Evolutionary conservation across 306 rosid species (phyloP).

Genomic region (Medicago lupulina): DNA sequence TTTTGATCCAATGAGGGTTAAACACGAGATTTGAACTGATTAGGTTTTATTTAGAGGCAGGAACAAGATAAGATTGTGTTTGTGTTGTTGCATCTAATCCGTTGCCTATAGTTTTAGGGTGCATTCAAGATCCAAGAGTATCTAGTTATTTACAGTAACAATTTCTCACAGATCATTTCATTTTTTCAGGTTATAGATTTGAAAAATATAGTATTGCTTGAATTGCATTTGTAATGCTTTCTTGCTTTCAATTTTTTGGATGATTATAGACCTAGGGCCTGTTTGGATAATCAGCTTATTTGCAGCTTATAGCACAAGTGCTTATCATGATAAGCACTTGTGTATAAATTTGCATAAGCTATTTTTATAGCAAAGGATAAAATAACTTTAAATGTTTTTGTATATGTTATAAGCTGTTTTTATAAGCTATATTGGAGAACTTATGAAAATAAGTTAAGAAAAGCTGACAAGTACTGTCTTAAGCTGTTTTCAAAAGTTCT

Average conservation of each 20-base stretch:
- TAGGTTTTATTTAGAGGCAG: neutral
- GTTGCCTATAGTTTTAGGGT: neutral
- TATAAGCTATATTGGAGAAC: neutral
- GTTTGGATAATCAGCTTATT: no score
- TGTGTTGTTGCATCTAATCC: neutral
- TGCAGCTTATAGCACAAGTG: no score
- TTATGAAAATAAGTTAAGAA: no score
- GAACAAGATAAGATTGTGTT: conserved; percentile 1
- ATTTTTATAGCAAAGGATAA: no score
- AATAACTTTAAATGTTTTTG: no score
- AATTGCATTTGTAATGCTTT: conserved; percentile 31
- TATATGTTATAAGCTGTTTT: no score
- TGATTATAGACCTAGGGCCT: neutral
- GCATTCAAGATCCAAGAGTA: neutral
- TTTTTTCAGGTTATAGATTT: neutral
- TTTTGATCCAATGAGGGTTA: neutral
- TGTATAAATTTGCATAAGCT: no score
- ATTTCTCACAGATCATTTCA: no score
- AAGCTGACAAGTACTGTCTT: no score
- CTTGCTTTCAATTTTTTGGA: neutral
- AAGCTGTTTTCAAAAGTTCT: no score
- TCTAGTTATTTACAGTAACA: no score
- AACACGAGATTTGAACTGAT: neutral
- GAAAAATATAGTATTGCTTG: conserved; percentile 13
- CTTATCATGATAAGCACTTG: no score